Percentiles rank a stretch among this genome's conserved stretches.
Conservation (phyloP, 2,329 filamentous ascomycete species). For the Tricladium varicosporioides region DNA sequence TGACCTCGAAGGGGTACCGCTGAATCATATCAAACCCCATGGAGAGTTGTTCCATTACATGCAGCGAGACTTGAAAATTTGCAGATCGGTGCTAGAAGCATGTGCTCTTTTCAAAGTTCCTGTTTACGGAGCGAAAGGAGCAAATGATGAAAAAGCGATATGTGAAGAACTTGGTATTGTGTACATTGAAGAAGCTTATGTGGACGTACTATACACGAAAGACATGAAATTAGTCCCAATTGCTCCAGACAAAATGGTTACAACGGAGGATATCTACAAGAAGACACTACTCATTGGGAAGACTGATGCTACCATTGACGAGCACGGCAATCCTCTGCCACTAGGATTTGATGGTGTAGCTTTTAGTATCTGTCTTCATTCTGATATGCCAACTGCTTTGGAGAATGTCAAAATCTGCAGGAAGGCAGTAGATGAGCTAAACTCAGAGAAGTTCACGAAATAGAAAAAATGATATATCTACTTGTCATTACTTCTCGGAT, state of each 20-base stretch:
- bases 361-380: constrained; percentile 34
- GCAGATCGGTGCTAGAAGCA: constrained; percentile 6
- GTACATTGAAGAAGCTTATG: constrained; percentile 7
- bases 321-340: constrained; percentile 19
- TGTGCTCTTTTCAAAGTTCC: constrained; percentile 7
- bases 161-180: constrained; percentile 6
- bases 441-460: constrained; percentile 4
- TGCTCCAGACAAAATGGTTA: constrained; percentile 20
- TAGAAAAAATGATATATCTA: not conserved
- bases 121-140: constrained; percentile 3
- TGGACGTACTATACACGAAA: constrained; percentile 18
- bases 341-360: constrained; percentile 26
- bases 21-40: constrained; percentile 11
- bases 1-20: constrained; percentile 1
- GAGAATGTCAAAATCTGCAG: constrained; percentile 28
- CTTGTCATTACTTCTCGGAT: no score
- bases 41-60: constrained; percentile 9
- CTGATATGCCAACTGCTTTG: constrained; percentile 31
- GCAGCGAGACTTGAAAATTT: constrained; percentile 5
- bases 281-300: constrained; percentile 19
- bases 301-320: constrained; percentile 20
- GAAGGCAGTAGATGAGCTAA: constrained; percentile 30
- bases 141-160: constrained; percentile 4
- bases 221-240: constrained; percentile 25
- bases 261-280: constrained; percentile 20